These are phyloP conservation scores for Daldinia sp. DNA, from an alignment of 2,329 filamentous ascomycete species.

Conservation along the genomic window DNA sequence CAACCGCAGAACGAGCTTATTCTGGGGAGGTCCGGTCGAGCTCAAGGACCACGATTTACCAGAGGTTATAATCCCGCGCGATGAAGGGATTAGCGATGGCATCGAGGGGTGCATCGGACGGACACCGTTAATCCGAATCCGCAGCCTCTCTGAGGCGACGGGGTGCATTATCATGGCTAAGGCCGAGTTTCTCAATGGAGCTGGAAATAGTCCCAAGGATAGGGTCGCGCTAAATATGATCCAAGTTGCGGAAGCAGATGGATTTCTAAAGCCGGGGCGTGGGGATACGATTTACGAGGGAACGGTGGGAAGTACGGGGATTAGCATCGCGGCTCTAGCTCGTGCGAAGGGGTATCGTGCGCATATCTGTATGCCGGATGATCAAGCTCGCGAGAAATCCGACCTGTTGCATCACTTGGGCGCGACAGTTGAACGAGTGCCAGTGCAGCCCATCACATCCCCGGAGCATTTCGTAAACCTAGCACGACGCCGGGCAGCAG, in stretches of 20 bases:
- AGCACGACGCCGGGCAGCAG: conserved; percentile 76
- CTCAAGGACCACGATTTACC: conserved; percentile 63
- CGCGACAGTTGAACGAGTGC: conserved; percentile 89
- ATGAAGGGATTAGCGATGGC: conserved; percentile 69
- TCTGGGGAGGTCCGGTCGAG: conserved; percentile 59
- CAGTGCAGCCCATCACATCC: conserved; percentile 92
- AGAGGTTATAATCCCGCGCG: conserved; percentile 35
- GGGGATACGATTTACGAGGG: conserved; percentile 98
- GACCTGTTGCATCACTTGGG: conserved; percentile 88
- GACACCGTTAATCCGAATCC: conserved; percentile 87
- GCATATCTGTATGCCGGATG: conserved; percentile 97
- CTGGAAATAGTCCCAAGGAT: conserved; percentile 93
- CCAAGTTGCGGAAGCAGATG: conserved; percentile 77
- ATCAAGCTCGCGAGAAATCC: conserved; percentile 88
- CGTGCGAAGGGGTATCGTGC: conserved; percentile 88
- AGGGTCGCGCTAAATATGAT: conserved; percentile 94
- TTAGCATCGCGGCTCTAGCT: conserved; percentile 89
- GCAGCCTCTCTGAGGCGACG: conserved; percentile 84
- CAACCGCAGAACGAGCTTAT: conserved; percentile 53
- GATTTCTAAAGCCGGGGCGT: conserved; percentile 77
- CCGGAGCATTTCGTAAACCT: conserved; percentile 94
- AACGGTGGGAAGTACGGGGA: conserved; percentile 94
- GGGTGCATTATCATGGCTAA: conserved; percentile 92
- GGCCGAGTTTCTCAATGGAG: conserved; percentile 95
- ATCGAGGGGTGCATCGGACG: conserved; percentile 94